phyloP scores from a whole-genome alignment of 768 basidiomycete genomes.

The Lepiota brunneoincarnata region DNA sequence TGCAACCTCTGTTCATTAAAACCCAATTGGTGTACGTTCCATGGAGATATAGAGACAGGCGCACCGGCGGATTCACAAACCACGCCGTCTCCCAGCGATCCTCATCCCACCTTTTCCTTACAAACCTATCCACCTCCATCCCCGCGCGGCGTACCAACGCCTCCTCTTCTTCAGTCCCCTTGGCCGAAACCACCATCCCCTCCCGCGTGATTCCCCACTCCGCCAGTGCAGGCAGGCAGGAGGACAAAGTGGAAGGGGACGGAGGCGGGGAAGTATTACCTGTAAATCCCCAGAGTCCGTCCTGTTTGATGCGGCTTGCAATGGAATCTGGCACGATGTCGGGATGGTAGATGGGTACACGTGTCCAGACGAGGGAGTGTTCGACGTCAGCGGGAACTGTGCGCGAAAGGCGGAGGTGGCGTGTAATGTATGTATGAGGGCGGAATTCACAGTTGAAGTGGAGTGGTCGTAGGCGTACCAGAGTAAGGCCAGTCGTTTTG shows the following conservation, averaged over 20 bases:
- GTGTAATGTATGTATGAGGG: background rate
- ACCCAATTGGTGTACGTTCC: background rate
- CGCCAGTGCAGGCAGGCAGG: conserved; percentile 57
- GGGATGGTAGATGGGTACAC: conserved; percentile 66
- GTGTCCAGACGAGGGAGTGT: conserved; percentile 77
- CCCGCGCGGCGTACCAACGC: conserved; percentile 48
- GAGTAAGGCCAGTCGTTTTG: conserved; percentile 91
- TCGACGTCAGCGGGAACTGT: conserved; percentile 70
- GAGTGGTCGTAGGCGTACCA: conserved; percentile 36
- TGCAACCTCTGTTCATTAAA: conserved; percentile 59
- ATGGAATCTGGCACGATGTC: conserved; percentile 50
- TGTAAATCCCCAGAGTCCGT: conserved; percentile 84
- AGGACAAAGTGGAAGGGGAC: conserved; percentile 54
- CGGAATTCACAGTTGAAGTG: background rate
- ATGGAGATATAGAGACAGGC: conserved; percentile 21
- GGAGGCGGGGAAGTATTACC: conserved; percentile 54
- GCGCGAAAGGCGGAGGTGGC: background rate
- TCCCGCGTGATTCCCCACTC: conserved; percentile 73
- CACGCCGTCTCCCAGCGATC: conserved; percentile 86
- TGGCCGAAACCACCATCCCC: conserved; percentile 50
- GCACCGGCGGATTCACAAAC: conserved; percentile 87
- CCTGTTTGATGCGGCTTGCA: conserved; percentile 58
- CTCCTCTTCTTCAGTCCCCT: conserved; percentile 53
- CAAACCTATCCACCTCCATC: conserved; percentile 58
- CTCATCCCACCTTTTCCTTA: conserved; percentile 66